Evolutionary conservation across 2,329 filamentous ascomycete species (phyloP), one percentile per base, ranked within the genome.

Genomic region (Penicillium rolfsii): DNA sequence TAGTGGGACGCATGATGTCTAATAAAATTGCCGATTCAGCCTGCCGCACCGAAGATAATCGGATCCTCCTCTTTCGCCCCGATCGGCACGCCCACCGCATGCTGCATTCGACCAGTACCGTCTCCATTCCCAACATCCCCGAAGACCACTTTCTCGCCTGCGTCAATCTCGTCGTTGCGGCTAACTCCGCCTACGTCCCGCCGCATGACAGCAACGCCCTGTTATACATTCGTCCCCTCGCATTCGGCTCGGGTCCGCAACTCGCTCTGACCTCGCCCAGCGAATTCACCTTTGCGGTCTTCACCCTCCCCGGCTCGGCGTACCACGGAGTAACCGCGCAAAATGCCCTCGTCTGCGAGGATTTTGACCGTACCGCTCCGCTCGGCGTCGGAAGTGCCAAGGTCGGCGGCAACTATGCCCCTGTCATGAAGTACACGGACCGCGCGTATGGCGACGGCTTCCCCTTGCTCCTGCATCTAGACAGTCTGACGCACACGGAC

Each of bases 321-420:
- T 24, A 22, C 19, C 43, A 22, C 4, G 43, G 68, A n/a, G 67
- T 77, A 6, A 76, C 70, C 60, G 71, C 71, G 16, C 67, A 70
- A 48, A 65, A 68, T 1, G 74, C 74, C 3, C 61, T 74, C 14
- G 64, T 77, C n/a, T 55, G 75, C 19, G 74, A 76, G 50, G 70
- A 74, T 19, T 73, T 75, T 48, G 74, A 77, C 54, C 69, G 75
- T 24, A 70, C 76, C 2, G 74, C 76, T 6, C 73, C 75, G 0
- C 64, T 63, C 16, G 76, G 76, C 1, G 70, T 68, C 1, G 74
- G 75, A 2, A 62, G 64, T 35, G 73, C 67, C 30, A 77, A 77
- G 59, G 71, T 76, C 9, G 76, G 75, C 5, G 76, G 76, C 0
- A 77, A 77, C 57, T 78, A 78, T 59, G 75, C 73, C 0, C 73